Evolutionary conservation across 768 basidiomycete species (phyloP), one percentile per base, ranked within the genome.

Genomic region (Leucocoprinus birnbaumii): DNA sequence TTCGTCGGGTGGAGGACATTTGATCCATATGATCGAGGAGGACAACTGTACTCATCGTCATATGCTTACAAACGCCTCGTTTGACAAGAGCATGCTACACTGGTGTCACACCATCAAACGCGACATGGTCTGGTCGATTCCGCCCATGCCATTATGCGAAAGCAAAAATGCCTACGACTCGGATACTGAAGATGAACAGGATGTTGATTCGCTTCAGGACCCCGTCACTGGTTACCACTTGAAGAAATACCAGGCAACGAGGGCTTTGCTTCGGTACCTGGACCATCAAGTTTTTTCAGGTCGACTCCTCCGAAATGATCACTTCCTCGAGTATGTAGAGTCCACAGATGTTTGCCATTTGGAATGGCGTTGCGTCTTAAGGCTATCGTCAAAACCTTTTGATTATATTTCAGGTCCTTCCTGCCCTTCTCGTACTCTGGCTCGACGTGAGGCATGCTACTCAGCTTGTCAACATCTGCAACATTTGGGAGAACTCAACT

Each of bases 1-100:
- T 38, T 64, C 73, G 44, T 77, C 77, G 7, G 68, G 73, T 40
- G 72, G 76, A 53, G 76, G 82, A 56, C 78, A 82, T 62, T 61
- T 87, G 40, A 67, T 90, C 5, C 78, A 87, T 62, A 79, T 91
- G 79, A 74, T 78, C 19, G 83, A 89, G 64, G 73, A 76, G 58
- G 78, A 73, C 3, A 84, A 83, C 58, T 79, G 81, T 55, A 59
- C 65, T 13, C 84, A 87, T 60, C 79, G 78, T 21, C 80, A 75
- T 41, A 73, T 78, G 34, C 53, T 89, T n/a, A 69, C 75, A 22
- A 71, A 66, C 13, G 73, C 75, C 6, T 71, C 69, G 31, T 58
- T 71, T 11, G 70, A 75, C 50, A 64, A 72, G 8, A 67, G 68
- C 16, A 73, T 83, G 65, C 59, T 69, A 51, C 62, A 61, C 34